phyloP scores from a whole-genome alignment of 2,329 filamentous ascomycete genomes.

The Epichloe brachyelytri region DNA sequence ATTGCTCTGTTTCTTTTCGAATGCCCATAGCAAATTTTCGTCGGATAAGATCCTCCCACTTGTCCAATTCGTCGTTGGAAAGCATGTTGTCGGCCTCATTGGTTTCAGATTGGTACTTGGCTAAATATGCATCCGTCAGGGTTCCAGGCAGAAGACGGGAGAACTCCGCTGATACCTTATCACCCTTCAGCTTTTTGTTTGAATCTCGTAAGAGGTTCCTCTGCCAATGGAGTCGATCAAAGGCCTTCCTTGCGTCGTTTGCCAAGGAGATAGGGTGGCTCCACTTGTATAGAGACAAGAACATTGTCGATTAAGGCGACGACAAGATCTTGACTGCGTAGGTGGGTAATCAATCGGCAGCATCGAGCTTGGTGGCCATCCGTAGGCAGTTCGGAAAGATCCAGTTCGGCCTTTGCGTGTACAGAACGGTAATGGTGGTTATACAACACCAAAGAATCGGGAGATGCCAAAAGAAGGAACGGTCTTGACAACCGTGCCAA shows the following conservation, averaged over 20 bases:
- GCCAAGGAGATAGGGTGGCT: constrained; percentile 42
- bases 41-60: constrained; percentile 38
- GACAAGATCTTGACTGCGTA: constrained; percentile 52
- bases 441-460: constrained; percentile 45
- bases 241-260: constrained; percentile 48
- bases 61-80: constrained; percentile 28
- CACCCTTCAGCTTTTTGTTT: constrained; percentile 20
- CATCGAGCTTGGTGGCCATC: constrained; percentile 21
- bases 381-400: constrained; percentile 27
- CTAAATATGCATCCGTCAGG: constrained; percentile 35
- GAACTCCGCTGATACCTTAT: constrained; percentile 20
- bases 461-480: constrained; percentile 49
- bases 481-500: constrained; percentile 56
- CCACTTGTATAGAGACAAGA: constrained; percentile 57
- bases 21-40: constrained; percentile 34
- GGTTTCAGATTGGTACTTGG: constrained; percentile 30
- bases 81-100: constrained; percentile 36
- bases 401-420: constrained; percentile 35
- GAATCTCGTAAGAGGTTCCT: constrained; percentile 32
- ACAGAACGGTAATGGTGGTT: constrained; percentile 55
- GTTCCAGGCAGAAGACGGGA: constrained; percentile 33
- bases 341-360: constrained; percentile 44
- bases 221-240: constrained; percentile 64
- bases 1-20: constrained; percentile 7
- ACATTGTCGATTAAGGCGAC: constrained; percentile 51